Base-by-base conservation (phyloP, 768 basidiomycete species). In the Psilocybe subaeruginosa region DNA sequence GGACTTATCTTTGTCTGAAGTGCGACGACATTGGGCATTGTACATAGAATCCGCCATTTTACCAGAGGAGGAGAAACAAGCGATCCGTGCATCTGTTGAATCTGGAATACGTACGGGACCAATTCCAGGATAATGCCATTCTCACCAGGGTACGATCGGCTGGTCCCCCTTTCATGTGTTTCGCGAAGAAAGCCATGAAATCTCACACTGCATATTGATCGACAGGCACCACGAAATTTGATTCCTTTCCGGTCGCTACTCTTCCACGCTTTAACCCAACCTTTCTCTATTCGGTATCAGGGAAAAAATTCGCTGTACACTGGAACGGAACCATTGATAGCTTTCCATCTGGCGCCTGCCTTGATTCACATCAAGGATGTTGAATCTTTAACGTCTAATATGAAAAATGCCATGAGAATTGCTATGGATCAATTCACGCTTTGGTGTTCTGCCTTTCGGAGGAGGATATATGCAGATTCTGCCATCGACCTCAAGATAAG, bases 281-380 rank as follows among this genome's bases (percentile, higher is more conserved):
- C 0, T 83, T 83, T 54, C 73, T 75, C 0, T 81, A 79, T 64
- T 78, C 78, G 2, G 65, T 71, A 7, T 68, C 66, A 12, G 81
- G 81, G 7, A 67, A 72, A 59, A 74, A 67, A 2, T 82, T 75
- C 60, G 66, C 71, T n/a, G 72, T 81, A 2, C 81, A 84, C 56
- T 80, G 80, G 76, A 8, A 77, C 78, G 1, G 75, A 81, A 59
- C 82, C 80, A 3, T 60, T 80, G 3, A n/a, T 69, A 3, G 60
- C 74, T 6, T 84, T 84, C 64, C 81, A 82, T 62, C 73, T 80
- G n/a, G 76, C 77, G 1, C 62, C 71, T 9, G 73, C 66, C 7
- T 66, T 72, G 52, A 70, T 69, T 51, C 64, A 58, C 23, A 66
- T 70, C 31, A 60, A 66, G n/a, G 61, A 54, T 14, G 35, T 46